Evolutionary conservation across 352 stramenopile genomes (phyloP).

Genomic region (Globisporangium irregulare): DNA sequence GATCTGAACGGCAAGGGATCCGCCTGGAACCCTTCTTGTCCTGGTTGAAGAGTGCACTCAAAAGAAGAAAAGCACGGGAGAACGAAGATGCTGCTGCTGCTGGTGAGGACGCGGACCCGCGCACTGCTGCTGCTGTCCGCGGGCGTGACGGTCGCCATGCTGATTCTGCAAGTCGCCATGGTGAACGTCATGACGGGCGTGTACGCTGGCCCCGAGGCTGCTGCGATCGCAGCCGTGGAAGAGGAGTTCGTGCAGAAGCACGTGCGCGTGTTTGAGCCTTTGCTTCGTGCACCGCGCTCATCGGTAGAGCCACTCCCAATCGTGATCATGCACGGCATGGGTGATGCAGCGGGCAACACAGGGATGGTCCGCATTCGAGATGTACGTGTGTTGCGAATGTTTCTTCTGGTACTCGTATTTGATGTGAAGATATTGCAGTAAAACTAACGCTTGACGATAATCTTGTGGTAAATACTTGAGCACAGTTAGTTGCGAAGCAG

Average conservation of each 20-base stretch:
- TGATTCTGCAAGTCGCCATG: conserved; percentile 49
- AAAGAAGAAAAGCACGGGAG: conserved; percentile 1
- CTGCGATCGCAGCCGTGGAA: background rate
- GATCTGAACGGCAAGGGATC: background rate
- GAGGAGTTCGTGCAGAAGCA: conserved; percentile 5
- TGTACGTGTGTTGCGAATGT: conserved; percentile 23
- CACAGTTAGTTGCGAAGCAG: conserved; percentile 62
- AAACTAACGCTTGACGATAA: background rate
- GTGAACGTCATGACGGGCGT: conserved; percentile 36
- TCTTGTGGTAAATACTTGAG: background rate
- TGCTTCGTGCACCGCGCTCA: conserved; percentile 10
- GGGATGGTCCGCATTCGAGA: conserved; percentile 87
- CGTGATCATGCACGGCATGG: conserved; percentile 93
- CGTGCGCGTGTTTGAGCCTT: conserved; percentile 31
- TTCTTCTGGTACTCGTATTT: background rate
- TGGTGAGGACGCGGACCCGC: conserved; percentile 24
- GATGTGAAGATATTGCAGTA: background rate
- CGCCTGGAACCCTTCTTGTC: background rate
- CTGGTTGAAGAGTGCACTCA: conserved; percentile 28
- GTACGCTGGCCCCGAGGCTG: conserved; percentile 28
- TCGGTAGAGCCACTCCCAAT: conserved; percentile 43
- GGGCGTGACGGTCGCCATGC: conserved; percentile 32
- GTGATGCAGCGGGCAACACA: conserved; percentile 89
- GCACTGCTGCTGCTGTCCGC: conserved; percentile 36
- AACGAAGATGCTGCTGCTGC: conserved; percentile 4